Evolutionary conservation across 345 rosid species (phyloP).

Genomic region (Moringa oleifera): DNA sequence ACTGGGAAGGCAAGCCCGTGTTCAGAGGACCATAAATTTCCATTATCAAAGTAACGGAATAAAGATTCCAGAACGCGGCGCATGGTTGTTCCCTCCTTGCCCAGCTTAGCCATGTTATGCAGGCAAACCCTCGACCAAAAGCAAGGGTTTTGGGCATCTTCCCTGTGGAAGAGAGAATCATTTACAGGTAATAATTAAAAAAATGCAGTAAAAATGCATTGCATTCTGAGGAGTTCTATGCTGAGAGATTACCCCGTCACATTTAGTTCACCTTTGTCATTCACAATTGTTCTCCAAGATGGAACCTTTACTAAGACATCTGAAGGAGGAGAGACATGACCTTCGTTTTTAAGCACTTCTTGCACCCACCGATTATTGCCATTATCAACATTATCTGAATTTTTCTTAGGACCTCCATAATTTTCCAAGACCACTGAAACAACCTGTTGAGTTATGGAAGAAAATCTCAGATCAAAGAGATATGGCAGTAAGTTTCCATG

Average conservation of each 20-base stretch:
- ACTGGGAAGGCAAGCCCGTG: slow-evolving; percentile 74
- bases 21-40: slow-evolving; percentile 69
- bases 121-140: slow-evolving; percentile 96
- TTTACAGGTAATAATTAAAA: slow-evolving; percentile 8
- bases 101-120: slow-evolving; percentile 89
- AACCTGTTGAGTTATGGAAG: slow-evolving; percentile 39
- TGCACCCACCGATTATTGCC: slow-evolving; percentile 60
- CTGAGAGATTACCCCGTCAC: slow-evolving; percentile 53
- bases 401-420: slow-evolving; percentile 40
- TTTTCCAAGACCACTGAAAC: slow-evolving; percentile 89
- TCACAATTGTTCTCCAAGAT: slow-evolving; percentile 69
- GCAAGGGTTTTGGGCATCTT: slow-evolving; percentile 67
- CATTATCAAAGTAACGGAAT: slow-evolving; percentile 77
- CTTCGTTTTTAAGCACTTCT: slow-evolving; percentile 72
- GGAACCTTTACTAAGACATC: slow-evolving; percentile 46
- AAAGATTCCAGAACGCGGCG: slow-evolving; percentile 87
- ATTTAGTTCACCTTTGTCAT: slow-evolving; percentile 72
- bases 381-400: slow-evolving; percentile 33
- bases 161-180: slow-evolving; percentile 36
- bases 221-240: slow-evolving; percentile 15
- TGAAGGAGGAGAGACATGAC: slow-evolving; percentile 39
- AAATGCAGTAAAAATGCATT: slow-evolving; percentile 1
- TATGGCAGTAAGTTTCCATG: background rate
- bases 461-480: background rate
- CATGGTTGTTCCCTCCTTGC: slow-evolving; percentile 85